These are phyloP conservation scores for Serendipita indica DNA, from an alignment of 768 basidiomycete genomes.

Conservation along the genomic window DNA sequence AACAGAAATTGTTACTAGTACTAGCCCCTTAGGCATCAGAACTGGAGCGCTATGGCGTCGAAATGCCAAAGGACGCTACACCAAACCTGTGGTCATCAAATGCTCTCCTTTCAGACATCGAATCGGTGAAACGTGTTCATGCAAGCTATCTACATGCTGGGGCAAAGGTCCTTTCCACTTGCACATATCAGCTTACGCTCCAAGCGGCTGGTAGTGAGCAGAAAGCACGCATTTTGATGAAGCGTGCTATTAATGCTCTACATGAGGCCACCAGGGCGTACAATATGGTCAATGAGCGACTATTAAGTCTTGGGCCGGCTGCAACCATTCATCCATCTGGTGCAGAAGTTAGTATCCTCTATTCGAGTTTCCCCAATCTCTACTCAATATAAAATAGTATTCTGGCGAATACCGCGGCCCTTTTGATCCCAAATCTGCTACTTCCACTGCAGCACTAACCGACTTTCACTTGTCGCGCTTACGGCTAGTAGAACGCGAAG, in stretches of 20 bases:
- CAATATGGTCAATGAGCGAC: background rate
- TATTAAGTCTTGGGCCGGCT: background rate
- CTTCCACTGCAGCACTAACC: background rate
- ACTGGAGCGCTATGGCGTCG: background rate
- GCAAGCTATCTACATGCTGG: background rate
- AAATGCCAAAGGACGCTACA: background rate
- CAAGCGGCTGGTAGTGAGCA: background rate
- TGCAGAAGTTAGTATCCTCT: background rate
- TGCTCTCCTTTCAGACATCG: background rate
- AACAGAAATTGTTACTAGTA: background rate
- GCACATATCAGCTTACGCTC: background rate
- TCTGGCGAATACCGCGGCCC: background rate
- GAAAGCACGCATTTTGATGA: background rate
- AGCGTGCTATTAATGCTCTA: background rate
- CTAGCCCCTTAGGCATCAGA: background rate
- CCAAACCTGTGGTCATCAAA: background rate
- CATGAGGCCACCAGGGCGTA: background rate
- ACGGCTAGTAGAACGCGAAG: background rate
- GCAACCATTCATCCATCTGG: background rate
- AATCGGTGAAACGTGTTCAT: background rate
- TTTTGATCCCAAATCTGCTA: background rate
- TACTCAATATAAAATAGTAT: background rate
- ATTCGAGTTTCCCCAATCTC: too few species aligned
- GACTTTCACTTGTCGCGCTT: background rate
- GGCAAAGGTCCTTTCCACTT: background rate